Conservation (phyloP, 148 eudicot genomes). For the Chenopodium suecicum region DNA sequence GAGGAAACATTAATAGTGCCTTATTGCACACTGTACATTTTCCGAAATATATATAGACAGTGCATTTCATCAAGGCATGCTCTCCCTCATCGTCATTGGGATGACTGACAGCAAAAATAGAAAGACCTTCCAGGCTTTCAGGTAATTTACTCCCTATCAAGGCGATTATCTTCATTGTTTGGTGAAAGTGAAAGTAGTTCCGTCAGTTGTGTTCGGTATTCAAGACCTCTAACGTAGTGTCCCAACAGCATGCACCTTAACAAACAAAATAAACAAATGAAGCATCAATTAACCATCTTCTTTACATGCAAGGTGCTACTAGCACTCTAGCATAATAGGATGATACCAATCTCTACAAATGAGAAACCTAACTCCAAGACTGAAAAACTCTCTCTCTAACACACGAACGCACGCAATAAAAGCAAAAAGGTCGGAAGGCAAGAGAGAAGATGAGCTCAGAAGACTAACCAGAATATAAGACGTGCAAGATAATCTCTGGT, state of each 20-base stretch:
- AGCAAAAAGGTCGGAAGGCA: not conserved
- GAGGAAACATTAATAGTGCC: not conserved
- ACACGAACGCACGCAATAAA: too few species aligned
- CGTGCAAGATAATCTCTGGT: constrained; percentile 93
- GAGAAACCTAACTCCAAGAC: too few species aligned
- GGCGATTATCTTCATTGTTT: constrained; percentile 29
- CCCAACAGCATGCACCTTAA: constrained; percentile 92
- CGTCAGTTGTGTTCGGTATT: constrained; percentile 73
- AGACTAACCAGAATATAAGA: constrained; percentile 69
- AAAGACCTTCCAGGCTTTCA: constrained; percentile 24
- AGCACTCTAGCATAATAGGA: not conserved
- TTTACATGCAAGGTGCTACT: not conserved
- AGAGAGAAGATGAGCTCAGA: not conserved
- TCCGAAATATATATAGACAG: not conserved
- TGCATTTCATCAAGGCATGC: not conserved
- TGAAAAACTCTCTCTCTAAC: too few species aligned
- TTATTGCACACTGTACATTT: not conserved
- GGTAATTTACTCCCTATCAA: constrained; percentile 36
- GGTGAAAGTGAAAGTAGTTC: constrained; percentile 60
- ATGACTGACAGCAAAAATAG: not conserved
- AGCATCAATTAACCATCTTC: not conserved
- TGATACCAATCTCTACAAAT: not conserved
- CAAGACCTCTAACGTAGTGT: constrained; percentile 86
- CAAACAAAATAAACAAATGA: not conserved
- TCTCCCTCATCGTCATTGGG: constrained; percentile 7